Percentiles rank a stretch among this genome's conserved stretches.
Conservation (phyloP, 2,329 filamentous ascomycete genomes). For the Hymenoscyphus albidus region DNA sequence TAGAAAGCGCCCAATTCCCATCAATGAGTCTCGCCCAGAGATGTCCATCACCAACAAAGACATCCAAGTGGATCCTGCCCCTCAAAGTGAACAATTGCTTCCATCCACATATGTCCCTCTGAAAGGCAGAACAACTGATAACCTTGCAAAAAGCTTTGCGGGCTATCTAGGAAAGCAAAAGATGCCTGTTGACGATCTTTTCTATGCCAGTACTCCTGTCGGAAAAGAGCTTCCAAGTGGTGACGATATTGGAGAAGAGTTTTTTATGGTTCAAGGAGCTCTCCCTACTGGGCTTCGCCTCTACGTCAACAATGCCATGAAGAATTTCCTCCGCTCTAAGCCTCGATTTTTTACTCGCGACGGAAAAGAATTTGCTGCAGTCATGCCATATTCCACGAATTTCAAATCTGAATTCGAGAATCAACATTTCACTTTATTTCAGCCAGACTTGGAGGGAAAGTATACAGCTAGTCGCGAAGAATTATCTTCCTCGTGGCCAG, state of each 20-base stretch:
- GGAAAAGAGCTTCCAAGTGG: constrained; percentile 31
- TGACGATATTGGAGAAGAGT: constrained; percentile 22
- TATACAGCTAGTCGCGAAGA: constrained; percentile 28
- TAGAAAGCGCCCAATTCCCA: constrained; percentile 23
- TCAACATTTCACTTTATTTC: constrained; percentile 35
- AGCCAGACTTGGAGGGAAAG: constrained; percentile 16
- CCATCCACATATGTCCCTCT: neutral
- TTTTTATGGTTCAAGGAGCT: constrained; percentile 21
- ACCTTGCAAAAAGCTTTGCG: constrained; percentile 11
- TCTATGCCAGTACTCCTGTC: constrained; percentile 36
- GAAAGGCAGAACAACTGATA: constrained; percentile 6
- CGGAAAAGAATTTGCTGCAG: constrained; percentile 21
- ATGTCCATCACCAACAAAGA: neutral
- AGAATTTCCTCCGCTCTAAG: constrained; percentile 37
- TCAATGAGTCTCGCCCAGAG: constrained; percentile 10
- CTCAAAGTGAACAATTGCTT: neutral
- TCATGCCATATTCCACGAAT: constrained; percentile 30
- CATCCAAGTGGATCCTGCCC: neutral
- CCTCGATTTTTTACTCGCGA: constrained; percentile 20
- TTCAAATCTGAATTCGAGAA: constrained; percentile 27
- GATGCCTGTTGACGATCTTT: constrained; percentile 39
- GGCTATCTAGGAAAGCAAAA: constrained; percentile 39
- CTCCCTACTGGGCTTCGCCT: constrained; percentile 43
- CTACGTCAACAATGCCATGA: constrained; percentile 43
- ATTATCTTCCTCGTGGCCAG: constrained; percentile 31